A percentile compares a stretch with the other conserved stretches of the same genome.
Evolutionary conservation across 345 rosid species (phyloP).

Genomic region (Nasturtium officinale): DNA sequence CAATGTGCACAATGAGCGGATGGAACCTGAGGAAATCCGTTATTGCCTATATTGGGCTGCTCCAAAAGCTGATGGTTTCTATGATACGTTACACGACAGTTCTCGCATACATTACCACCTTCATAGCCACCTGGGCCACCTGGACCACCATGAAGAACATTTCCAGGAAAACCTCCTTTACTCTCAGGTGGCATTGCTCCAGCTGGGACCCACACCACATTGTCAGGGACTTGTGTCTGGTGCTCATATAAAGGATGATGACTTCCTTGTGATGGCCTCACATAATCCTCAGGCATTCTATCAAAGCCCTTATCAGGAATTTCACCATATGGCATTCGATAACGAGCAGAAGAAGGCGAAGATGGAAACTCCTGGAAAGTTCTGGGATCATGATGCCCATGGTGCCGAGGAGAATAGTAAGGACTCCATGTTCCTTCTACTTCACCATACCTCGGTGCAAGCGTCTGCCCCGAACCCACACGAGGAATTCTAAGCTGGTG

Average conservation of each 20-base stretch:
- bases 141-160: conserved; percentile 57
- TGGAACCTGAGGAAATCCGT: conserved; percentile 53
- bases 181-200: conserved; percentile 61
- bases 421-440: conserved; percentile 62
- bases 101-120: conserved; percentile 67
- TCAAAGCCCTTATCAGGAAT: conserved; percentile 61
- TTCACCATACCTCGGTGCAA: conserved; percentile 70
- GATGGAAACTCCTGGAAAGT: conserved; percentile 61
- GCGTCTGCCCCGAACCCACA: conserved; percentile 50
- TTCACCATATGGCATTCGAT: conserved; percentile 69
- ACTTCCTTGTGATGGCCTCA: conserved; percentile 56
- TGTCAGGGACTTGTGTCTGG: conserved; percentile 64
- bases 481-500: conserved; percentile 49
- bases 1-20: conserved; percentile 58
- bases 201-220: conserved; percentile 70
- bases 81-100: conserved; percentile 55
- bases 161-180: conserved; percentile 75
- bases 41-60: conserved; percentile 61
- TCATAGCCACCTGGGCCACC: conserved; percentile 59
- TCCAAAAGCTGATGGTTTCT: conserved; percentile 71
- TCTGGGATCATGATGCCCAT: conserved; percentile 78
- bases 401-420: conserved; percentile 85
- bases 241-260: conserved; percentile 62
- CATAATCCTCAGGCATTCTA: conserved; percentile 71
- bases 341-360: conserved; percentile 80